Base-by-base conservation (phyloP, 2,329 filamentous ascomycete species). In the Ophiocordyceps camponoti-leonardi region DNA sequence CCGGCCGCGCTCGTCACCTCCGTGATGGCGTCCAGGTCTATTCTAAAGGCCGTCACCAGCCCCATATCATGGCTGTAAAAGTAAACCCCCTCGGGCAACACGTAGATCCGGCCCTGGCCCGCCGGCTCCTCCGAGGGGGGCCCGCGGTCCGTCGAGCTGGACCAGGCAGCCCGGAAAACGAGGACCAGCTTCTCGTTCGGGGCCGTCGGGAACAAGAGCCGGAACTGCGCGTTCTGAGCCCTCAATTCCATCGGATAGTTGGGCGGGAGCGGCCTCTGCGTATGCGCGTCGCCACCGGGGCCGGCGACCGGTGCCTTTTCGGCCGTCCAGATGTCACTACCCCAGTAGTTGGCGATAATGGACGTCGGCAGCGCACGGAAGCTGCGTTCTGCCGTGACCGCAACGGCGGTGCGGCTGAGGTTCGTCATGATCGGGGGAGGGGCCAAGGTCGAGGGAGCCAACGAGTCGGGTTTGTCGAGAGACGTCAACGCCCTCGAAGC, bases 51-150 rank as follows among this genome's bases (percentile, higher is more conserved):
- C 33, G 94, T 72, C 1, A 96, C 83, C 6, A 98, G 72, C 6
- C 92, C 92, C 59, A 95, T 79, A 57, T 95, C 85, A 56, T 96
- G 84, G 54, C 88, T 93, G 63, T 95, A 98, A 58, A 98, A 96
- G 61, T 94, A 96, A 59, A 98, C 79, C 51, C 88, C 83, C 49
- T 82, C 79, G 0, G 81, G 73, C 1, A 90, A 96, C 48, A 94
- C 80, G 59, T 93, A 98, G 22, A 94, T 79, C 45, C 92, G 78
- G 1, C 92, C 75, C 46, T 74, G 74, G 18, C 73, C 73, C 20
- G 69, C 64, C 52, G 96, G 59, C 1, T 57, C 54, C 16, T 65
- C 64, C 45, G 58, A 61, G 4, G 63, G 60, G 8, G 66, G 63
- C 18, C 66, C 63, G 22, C 65, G 62, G 11, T 67, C 57, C 28